These are phyloP conservation scores for Chlorella sp. DNA, from an alignment of 139 green algal genomes.

Conservation along the genomic window DNA sequence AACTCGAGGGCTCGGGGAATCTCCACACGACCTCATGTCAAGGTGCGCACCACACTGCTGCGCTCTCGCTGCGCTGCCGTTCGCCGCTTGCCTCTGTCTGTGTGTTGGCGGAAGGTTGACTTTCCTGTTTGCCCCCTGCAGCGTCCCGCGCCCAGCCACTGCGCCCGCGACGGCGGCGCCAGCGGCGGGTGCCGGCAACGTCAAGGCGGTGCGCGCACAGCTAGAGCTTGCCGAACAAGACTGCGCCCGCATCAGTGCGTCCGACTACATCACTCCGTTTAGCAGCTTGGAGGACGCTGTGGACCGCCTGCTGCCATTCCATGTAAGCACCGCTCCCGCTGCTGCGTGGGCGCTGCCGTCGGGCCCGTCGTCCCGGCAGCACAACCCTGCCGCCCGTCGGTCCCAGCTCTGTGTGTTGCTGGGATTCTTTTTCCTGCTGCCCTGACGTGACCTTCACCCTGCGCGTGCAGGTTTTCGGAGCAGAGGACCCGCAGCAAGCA, in stretches of 20 bases:
- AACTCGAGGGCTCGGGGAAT: too few species aligned
- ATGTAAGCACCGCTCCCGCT: slow-evolving; percentile 39
- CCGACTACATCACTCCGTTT: slow-evolving; percentile 56
- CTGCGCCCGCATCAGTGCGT: slow-evolving; percentile 25
- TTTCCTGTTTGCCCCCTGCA: background rate
- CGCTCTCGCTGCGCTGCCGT: too few species aligned
- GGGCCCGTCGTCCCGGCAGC: too few species aligned
- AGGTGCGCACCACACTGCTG: too few species aligned
- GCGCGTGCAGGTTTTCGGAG: slow-evolving; percentile 25
- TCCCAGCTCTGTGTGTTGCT: background rate
- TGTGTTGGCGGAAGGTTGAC: too few species aligned
- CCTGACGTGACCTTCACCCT: background rate
- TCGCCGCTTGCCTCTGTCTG: too few species aligned
- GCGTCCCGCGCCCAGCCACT: background rate
- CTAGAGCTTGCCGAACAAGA: slow-evolving; percentile 43
- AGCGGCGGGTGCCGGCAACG: background rate
- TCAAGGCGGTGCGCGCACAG: slow-evolving; percentile 32
- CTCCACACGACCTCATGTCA: too few species aligned
- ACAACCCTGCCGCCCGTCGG: background rate
- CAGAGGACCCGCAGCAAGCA: slow-evolving; percentile 24
- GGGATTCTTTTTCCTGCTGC: background rate
- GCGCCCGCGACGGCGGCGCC: background rate
- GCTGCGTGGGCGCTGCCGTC: background rate
- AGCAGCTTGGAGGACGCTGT: slow-evolving; percentile 57
- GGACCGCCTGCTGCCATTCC: slow-evolving; percentile 66